Percentiles rank a stretch among this genome's conserved stretches.
Evolutionary conservation across 495 filamentous ascomycete genomes (phyloP).

Genomic region (Lophiostoma macrostomum): DNA sequence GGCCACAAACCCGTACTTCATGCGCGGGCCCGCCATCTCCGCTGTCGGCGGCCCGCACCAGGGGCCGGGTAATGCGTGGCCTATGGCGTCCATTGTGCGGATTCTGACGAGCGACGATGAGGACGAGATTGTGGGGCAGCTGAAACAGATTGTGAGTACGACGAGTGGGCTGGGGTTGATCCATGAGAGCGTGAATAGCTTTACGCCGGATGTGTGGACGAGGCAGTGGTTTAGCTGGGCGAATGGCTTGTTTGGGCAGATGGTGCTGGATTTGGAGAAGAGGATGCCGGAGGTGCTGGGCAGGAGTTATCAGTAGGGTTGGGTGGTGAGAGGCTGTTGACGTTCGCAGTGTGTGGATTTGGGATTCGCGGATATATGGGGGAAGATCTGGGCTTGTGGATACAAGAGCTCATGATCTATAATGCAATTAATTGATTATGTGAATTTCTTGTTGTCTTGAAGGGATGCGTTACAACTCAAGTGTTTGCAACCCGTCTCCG

Average conservation of each 20-base stretch:
- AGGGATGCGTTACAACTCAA: too few relatives aligned
- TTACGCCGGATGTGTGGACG: constrained; percentile 52
- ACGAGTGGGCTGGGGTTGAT: constrained; percentile 60
- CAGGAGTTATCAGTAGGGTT: constrained; percentile 41
- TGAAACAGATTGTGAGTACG: constrained; percentile 49
- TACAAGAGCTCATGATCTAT: too few relatives aligned
- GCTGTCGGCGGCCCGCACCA: constrained; percentile 57
- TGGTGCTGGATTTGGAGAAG: constrained; percentile 55
- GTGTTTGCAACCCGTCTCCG: too few relatives aligned
- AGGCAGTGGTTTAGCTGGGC: constrained; percentile 69
- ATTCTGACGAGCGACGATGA: constrained; percentile 56
- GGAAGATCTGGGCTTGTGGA: neutral
- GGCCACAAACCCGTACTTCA: constrained; percentile 56
- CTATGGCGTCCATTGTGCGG: constrained; percentile 56
- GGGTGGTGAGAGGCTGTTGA: neutral
- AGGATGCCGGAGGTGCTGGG: constrained; percentile 48
- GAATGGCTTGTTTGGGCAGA: constrained; percentile 67
- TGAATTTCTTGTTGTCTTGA: too few relatives aligned
- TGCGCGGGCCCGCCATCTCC: constrained; percentile 51
- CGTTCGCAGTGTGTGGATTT: neutral
- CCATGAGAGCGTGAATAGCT: constrained; percentile 59
- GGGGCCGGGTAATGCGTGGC: constrained; percentile 58
- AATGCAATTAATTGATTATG: too few relatives aligned
- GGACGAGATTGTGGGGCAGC: constrained; percentile 47
- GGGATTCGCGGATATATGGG: neutral